phyloP scores from a whole-genome alignment of 2,329 filamentous ascomycete genomes.

The Helotiales sp. region DNA sequence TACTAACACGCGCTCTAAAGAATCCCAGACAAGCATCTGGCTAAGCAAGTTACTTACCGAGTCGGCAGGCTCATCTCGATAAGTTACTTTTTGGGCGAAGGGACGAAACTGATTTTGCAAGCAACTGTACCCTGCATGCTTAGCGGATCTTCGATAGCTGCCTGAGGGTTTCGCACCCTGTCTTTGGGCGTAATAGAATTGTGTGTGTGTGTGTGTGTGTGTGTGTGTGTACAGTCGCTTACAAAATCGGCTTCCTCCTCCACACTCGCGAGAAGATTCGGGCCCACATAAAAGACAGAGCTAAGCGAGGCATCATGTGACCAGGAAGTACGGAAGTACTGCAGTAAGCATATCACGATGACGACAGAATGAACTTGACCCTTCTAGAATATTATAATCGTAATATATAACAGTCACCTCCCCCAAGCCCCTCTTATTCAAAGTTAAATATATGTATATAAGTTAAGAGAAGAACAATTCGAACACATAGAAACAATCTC shows the following conservation, averaged over 20 bases:
- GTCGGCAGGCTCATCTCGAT: too few species aligned
- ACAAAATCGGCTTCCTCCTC: constrained; percentile 16
- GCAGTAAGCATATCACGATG: not conserved
- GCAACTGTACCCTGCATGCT: too few species aligned
- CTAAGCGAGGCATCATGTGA: constrained; percentile 5
- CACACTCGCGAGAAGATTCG: constrained; percentile 16
- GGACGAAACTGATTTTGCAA: too few species aligned
- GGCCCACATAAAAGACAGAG: not conserved
- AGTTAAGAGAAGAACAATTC: constrained; percentile 11
- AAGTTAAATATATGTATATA: constrained; percentile 14
- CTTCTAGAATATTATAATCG: constrained; percentile 8
- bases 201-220: too few species aligned
- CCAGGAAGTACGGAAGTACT: not conserved
- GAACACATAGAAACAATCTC: not conserved
- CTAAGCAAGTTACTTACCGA: too few species aligned
- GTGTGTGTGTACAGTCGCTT: constrained; percentile 20
- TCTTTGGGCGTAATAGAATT: too few species aligned
- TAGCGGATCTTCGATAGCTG: too few species aligned
- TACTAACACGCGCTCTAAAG: too few species aligned
- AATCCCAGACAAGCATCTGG: too few species aligned
- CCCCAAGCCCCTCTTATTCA: constrained; percentile 15
- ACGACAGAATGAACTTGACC: constrained; percentile 4
- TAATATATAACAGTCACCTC: constrained; percentile 5
- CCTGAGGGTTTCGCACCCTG: too few species aligned
- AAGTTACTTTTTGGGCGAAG: too few species aligned